Evolutionary conservation across 257 asterid genomes (phyloP), one percentile per base, ranked within the genome.

Genomic region (Paraleonurus japonicus): DNA sequence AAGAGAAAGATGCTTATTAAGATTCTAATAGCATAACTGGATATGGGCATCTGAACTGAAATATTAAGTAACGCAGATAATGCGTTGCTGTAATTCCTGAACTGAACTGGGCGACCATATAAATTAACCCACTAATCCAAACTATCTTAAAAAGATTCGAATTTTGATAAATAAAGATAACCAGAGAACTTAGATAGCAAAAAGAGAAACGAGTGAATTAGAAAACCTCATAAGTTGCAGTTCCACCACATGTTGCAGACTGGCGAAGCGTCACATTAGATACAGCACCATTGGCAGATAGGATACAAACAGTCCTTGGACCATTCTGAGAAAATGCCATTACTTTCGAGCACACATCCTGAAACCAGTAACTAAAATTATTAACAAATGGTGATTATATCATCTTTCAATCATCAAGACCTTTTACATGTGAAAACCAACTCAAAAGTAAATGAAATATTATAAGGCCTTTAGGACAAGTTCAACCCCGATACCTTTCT

Each of bases 271-370:
- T 80, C 73, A 85, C 89, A 11, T 73, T 79, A 5, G 96, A 87
- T 65, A 90, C 51, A 35, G 76, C 81, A 50, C 96, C 96, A 71
- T 15, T 79, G 8, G 87, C 89, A 60, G 92, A 83, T 6, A 90
- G 62, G 75, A 90, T 81, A 50, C 86, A 76, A 75, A 88, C 85
- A 11, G 87, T 74, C 72, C 84, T 79, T 15, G 89, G 82, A n/a
- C 85, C 82, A 39, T 83, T 78, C 65, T 82, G 87, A 68, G 88
- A 81, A 74, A 90, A 86, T 54, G 88, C 82, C 85, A 85, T 67
- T 58, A 90, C 82, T 78, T 86, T 88, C 5, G 82, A 79, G 24
- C 85, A 81, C 7, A 88, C 87, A 35, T 88, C 90, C 95, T 90
- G 89, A 45, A 80, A 85, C 27, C 78, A 71, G 50, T 22, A 50